phyloP scores from a whole-genome alignment of 108 stramenopile species.

The Cafeteria roenbergensis region DNA sequence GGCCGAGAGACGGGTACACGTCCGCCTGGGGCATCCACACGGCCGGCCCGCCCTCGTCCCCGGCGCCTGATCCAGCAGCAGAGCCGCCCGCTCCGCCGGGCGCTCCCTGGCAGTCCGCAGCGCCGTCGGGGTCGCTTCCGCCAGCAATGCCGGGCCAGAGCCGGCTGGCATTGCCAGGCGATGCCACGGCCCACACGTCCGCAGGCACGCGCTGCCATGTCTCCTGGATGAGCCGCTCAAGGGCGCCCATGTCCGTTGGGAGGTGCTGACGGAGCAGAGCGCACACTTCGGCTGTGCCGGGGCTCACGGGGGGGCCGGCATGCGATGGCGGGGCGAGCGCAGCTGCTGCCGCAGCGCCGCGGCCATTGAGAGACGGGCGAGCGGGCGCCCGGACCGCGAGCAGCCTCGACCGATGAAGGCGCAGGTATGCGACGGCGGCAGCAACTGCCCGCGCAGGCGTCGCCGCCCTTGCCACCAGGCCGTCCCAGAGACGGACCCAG shows the following conservation, averaged over 20 bases:
- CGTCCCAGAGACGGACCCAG: constrained; percentile 26
- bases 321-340: no score
- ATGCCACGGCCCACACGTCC: neutral
- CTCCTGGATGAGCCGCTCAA: neutral
- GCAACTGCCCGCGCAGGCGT: constrained; percentile 21
- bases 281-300: neutral
- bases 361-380: neutral
- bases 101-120: neutral
- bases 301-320: neutral
- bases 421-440: constrained; percentile 16
- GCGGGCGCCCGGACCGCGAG: constrained; percentile 14
- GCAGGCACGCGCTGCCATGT: neutral
- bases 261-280: neutral
- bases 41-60: no score
- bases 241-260: neutral
- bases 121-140: neutral
- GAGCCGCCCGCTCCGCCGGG: no score
- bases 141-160: neutral
- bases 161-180: neutral
- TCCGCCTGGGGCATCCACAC: neutral
- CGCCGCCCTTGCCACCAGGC: constrained; percentile 14
- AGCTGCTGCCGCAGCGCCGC: no score
- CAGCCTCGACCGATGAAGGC: constrained; percentile 14
- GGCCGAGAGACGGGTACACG: neutral
- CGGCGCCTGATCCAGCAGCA: no score